Percentiles rank a stretch among this genome's conserved stretches.
Conservation (phyloP, 441 rosid species). For the Populus hybrid region DNA sequence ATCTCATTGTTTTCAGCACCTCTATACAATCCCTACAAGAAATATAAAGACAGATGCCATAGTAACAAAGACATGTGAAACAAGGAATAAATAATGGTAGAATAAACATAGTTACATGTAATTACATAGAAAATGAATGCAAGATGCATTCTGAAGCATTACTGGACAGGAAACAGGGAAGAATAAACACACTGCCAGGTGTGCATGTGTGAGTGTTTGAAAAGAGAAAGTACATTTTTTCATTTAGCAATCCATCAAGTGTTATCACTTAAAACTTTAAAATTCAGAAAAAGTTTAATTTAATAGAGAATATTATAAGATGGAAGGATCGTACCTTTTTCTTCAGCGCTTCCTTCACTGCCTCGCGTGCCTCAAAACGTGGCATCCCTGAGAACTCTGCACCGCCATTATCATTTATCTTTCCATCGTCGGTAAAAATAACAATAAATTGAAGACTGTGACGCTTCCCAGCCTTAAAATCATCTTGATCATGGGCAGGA, state of each 20-base stretch:
- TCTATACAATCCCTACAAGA: conserved; percentile 64
- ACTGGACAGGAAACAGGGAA: too few relatives aligned
- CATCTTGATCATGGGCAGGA: conserved; percentile 97
- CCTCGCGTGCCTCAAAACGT: conserved; percentile 85
- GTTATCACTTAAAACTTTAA: too few relatives aligned
- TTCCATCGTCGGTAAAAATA: conserved; percentile 88
- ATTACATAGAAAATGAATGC: neutral
- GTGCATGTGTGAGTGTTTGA: too few relatives aligned
- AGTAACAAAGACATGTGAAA: too few relatives aligned
- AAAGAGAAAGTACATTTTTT: too few relatives aligned
- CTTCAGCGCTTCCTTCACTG: conserved; percentile 67
- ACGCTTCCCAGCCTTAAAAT: conserved; percentile 91
- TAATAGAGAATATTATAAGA: too few relatives aligned
- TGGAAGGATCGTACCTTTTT: conserved; percentile 45
- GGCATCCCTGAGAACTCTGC: conserved; percentile 75
- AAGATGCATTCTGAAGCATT: neutral
- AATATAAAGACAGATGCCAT: conserved; percentile 5
- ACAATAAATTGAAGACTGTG: conserved; percentile 77
- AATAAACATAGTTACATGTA: neutral
- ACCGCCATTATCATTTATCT: conserved; percentile 71
- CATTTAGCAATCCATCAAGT: too few relatives aligned
- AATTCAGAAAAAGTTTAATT: too few relatives aligned
- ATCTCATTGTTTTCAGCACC: conserved; percentile 85
- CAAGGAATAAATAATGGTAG: neutral
- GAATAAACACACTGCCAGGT: too few relatives aligned